Conservation (phyloP, 2,329 filamentous ascomycete species). For the Tetracladium maxilliforme region DNA sequence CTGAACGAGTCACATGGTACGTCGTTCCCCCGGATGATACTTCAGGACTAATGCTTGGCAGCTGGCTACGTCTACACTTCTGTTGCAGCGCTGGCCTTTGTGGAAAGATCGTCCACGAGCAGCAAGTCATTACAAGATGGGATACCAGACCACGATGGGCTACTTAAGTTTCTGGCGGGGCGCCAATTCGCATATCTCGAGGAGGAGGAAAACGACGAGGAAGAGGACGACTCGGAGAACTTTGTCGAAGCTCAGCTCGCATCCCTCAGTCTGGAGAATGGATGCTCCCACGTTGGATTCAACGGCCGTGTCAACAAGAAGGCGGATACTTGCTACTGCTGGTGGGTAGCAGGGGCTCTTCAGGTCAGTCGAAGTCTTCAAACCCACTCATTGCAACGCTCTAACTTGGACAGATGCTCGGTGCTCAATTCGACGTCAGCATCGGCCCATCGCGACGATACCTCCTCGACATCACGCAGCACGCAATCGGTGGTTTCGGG, state of each 20-base stretch:
- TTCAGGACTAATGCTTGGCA: constrained; percentile 23
- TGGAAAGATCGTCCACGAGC: constrained; percentile 46
- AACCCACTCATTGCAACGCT: constrained; percentile 1
- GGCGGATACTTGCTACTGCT: constrained; percentile 90
- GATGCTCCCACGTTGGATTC: constrained; percentile 55
- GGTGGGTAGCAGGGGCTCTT: constrained; percentile 68
- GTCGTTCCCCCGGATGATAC: constrained; percentile 1
- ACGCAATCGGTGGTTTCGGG: constrained; percentile 71
- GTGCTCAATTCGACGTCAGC: constrained; percentile 43
- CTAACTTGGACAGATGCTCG: constrained; percentile 32
- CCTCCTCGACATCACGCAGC: constrained; percentile 74
- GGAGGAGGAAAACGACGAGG: constrained; percentile 23
- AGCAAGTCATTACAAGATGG: constrained; percentile 18
- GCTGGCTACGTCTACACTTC: constrained; percentile 88
- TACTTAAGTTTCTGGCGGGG: constrained; percentile 35
- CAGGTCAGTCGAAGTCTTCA: constrained; percentile 16
- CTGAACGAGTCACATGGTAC: constrained; percentile 16
- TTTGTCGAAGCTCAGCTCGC: constrained; percentile 7
- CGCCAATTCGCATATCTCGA: constrained; percentile 49
- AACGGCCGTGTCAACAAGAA: constrained; percentile 86
- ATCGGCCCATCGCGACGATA: constrained; percentile 53
- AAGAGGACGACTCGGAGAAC: constrained; percentile 20
- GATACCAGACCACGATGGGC: constrained; percentile 19
- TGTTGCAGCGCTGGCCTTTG: constrained; percentile 59
- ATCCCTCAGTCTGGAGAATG: constrained; percentile 13